Conservation (phyloP, 164 flowering plant species). For the Kingdonia uniflora region DNA sequence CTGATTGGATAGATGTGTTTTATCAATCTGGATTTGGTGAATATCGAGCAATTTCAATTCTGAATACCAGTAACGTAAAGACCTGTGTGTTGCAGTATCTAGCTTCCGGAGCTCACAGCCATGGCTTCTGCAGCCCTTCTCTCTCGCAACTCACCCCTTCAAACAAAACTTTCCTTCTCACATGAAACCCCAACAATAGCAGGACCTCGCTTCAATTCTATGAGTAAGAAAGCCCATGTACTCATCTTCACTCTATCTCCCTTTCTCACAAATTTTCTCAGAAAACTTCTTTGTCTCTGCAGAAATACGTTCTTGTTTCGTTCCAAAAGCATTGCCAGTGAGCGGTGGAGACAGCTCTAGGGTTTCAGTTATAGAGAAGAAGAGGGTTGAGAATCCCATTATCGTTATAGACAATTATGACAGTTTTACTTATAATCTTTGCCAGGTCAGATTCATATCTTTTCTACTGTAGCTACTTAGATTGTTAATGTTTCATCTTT, state of each 20-base stretch:
- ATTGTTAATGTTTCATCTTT: not conserved
- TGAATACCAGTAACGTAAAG: not conserved
- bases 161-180: not conserved
- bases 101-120: too few species aligned
- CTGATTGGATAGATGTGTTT: not conserved
- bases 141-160: not conserved
- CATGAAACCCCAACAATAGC: slow-evolving; percentile 2
- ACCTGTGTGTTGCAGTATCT: not conserved
- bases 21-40: not conserved
- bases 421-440: slow-evolving; percentile 96
- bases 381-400: slow-evolving; percentile 34
- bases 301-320: slow-evolving; percentile 3
- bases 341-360: slow-evolving; percentile 14
- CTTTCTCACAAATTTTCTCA: not conserved
- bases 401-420: slow-evolving; percentile 91
- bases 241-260: too few species aligned
- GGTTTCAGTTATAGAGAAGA: slow-evolving; percentile 9
- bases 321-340: slow-evolving; percentile 15
- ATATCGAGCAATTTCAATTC: not conserved
- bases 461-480: too few species aligned
- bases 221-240: slow-evolving; percentile 1
- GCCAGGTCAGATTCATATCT: slow-evolving; percentile 48
- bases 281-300: not conserved
- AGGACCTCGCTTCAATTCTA: not conserved
- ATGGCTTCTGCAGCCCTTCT: slow-evolving; percentile 2